These are phyloP conservation scores for Xylaria digitata DNA, from an alignment of 2,329 filamentous ascomycete genomes.

Conservation along the genomic window DNA sequence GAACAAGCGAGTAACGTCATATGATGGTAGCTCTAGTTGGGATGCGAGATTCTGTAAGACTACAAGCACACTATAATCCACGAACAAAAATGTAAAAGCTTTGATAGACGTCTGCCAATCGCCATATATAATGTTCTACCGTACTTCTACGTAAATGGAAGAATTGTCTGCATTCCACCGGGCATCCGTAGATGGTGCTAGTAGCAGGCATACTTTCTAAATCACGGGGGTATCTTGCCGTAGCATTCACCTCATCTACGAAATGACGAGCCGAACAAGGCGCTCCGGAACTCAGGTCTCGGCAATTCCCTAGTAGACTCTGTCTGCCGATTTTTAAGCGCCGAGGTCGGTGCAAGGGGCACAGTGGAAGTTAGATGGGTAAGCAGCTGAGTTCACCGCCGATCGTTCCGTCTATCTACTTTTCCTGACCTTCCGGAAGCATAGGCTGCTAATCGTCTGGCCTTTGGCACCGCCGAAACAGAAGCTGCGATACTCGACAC, in stretches of 20 bases:
- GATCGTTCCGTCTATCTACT: neutral
- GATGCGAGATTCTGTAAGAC: slow-evolving; percentile 28
- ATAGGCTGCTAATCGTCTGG: slow-evolving; percentile 88
- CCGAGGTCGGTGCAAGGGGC: neutral
- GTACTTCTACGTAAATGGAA: neutral
- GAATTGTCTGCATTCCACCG: neutral
- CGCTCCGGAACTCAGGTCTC: neutral
- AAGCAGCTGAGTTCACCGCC: neutral
- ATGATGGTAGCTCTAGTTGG: slow-evolving; percentile 13
- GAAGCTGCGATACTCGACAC: slow-evolving; percentile 85
- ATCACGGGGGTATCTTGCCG: slow-evolving; percentile 2
- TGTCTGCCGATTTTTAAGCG: neutral
- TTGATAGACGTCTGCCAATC: slow-evolving; percentile 16
- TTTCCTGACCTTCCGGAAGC: slow-evolving; percentile 69
- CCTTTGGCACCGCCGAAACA: slow-evolving; percentile 90
- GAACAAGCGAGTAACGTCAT: slow-evolving; percentile 11
- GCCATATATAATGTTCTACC: slow-evolving; percentile 4
- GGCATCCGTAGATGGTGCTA: neutral
- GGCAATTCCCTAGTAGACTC: neutral
- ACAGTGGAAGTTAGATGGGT: neutral
- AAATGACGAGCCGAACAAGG: neutral
- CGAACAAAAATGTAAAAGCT: slow-evolving; percentile 47
- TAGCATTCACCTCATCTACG: neutral
- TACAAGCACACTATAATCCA: slow-evolving; percentile 50
- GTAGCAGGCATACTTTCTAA: neutral